A percentile compares a stretch with the other conserved stretches of the same genome.
These are phyloP conservation scores for Shiraia sp. DNA, from an alignment of 2,329 filamentous ascomycete species.

Conservation along the genomic window DNA sequence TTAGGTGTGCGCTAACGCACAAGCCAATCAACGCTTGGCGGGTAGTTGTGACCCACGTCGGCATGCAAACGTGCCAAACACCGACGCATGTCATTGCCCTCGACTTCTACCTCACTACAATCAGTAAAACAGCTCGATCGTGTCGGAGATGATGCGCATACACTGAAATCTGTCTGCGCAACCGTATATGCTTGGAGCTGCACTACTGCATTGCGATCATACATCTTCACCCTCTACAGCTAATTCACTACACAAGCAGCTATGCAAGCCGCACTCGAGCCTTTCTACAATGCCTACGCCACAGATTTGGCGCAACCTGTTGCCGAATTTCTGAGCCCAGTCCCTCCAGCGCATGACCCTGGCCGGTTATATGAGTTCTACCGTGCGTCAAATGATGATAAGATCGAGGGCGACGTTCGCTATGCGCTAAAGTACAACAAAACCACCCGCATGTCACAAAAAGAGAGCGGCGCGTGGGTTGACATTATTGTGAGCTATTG, in stretches of 20 bases:
- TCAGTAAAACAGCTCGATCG: not conserved
- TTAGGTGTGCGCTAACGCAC: slow-evolving; percentile 28
- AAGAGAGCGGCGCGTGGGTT: slow-evolving; percentile 79
- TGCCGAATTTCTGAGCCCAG: slow-evolving; percentile 74
- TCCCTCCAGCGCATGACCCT: slow-evolving; percentile 64
- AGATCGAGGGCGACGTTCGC: slow-evolving; percentile 70
- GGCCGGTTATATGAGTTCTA: slow-evolving; percentile 71
- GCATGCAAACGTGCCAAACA: slow-evolving; percentile 31
- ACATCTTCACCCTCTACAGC: not conserved
- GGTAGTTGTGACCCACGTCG: slow-evolving; percentile 12
- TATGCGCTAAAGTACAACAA: slow-evolving; percentile 69
- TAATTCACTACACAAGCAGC: slow-evolving; percentile 7
- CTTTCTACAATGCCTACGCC: slow-evolving; percentile 72
- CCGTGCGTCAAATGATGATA: slow-evolving; percentile 69
- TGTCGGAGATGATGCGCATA: slow-evolving; percentile 4
- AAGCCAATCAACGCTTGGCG: slow-evolving; percentile 15
- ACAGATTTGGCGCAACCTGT: slow-evolving; percentile 71
- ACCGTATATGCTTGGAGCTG: slow-evolving; percentile 8
- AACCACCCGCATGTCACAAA: slow-evolving; percentile 60
- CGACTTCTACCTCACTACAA: not conserved
- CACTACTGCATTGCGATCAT: slow-evolving; percentile 1
- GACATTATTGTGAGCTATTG: slow-evolving; percentile 85
- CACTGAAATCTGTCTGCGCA: slow-evolving; percentile 1
- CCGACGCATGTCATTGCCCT: slow-evolving; percentile 12
- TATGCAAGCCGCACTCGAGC: slow-evolving; percentile 75